Base-by-base conservation (phyloP, 2,329 filamentous ascomycete genomes). In the Nigrograna mackinnonii region DNA sequence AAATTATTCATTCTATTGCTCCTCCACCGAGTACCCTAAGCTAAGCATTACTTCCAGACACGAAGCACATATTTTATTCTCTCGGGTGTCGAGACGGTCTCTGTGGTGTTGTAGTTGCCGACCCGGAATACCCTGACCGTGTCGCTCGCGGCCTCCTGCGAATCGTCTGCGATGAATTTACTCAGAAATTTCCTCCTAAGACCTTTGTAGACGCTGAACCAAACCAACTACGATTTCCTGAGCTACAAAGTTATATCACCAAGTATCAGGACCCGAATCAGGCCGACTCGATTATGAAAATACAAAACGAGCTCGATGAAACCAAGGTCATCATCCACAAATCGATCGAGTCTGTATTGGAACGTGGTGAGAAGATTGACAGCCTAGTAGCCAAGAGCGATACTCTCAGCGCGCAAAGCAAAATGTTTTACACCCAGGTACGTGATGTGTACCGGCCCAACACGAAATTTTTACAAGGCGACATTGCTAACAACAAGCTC, bases 311-410 rank as follows among this genome's bases (percentile, higher is more conserved):
- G 75, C 79, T 99, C 48, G 91, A 97, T 64, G 91, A 96, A 79
- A 97, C 92, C 47, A 97, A 96, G 81, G 91, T 95, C 64, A 86
- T 96, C 46, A 79, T 99, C 59, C 91, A 97, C 75, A 95, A 97
- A 82, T 96, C 94, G 33, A 96, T 96, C 60, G 87, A 95, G 76
- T 88, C 83, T 61, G 85, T 86, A 35, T 71, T 96, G 62, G 86
- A 96, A 77, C 82, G 94, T 49, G 94, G 91, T 31, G 91, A 97
- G 82, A 97, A 96, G 80, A 90, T 99, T 56, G 92, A 97, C 65
- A 89, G 87, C 59, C 73, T 99, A 57, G 92, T 97, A 34, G 85
- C 86, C 52, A 97, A 97, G 83, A 95, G 89, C 62, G 90, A 96
- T 59, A 89, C 86, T 11, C 72, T 99, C 62, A 95, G 89, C 71